Percentiles rank a stretch among this genome's conserved stretches.
Evolutionary conservation across 2,329 filamentous ascomycete genomes (phyloP).

Genomic region (Cordyceps militaris): DNA sequence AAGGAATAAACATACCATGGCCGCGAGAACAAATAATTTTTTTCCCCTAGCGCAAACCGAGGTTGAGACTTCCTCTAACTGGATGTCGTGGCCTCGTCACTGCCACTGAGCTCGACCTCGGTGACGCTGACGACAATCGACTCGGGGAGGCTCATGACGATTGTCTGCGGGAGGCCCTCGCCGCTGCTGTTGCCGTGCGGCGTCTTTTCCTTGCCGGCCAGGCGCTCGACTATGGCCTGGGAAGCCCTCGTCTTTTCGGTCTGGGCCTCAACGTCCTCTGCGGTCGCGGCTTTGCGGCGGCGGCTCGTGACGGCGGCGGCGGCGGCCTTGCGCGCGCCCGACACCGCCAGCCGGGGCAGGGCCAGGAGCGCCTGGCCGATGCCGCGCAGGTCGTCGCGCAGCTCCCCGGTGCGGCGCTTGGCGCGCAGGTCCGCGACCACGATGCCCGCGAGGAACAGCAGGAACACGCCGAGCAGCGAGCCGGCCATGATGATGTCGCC

Average conservation of each 20-base stretch:
- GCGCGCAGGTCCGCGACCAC: neutral
- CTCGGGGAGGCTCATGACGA: no score
- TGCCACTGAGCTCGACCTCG: no score
- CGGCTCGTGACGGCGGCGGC: neutral
- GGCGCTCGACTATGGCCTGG: neutral
- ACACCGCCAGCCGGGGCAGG: neutral
- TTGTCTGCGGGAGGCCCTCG: no score
- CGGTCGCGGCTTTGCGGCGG: neutral
- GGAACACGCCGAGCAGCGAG: neutral
- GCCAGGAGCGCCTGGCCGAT: neutral
- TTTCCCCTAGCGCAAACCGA: no score
- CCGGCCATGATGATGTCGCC: neutral
- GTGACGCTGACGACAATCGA: no score
- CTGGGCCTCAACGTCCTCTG: neutral
- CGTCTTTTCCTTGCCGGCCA: neutral
- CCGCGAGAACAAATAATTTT: no score
- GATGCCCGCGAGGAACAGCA: neutral
- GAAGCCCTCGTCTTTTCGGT: neutral
- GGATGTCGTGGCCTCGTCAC: no score
- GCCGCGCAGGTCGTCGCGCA: neutral
- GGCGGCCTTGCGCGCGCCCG: neutral
- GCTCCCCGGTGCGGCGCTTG: constrained; percentile 7
- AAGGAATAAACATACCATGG: no score
- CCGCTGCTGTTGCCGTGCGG: no score
- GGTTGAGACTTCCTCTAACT: no score